Base-by-base conservation (phyloP, 2,329 filamentous ascomycete genomes). In the Malbranchea cinnamomea region DNA sequence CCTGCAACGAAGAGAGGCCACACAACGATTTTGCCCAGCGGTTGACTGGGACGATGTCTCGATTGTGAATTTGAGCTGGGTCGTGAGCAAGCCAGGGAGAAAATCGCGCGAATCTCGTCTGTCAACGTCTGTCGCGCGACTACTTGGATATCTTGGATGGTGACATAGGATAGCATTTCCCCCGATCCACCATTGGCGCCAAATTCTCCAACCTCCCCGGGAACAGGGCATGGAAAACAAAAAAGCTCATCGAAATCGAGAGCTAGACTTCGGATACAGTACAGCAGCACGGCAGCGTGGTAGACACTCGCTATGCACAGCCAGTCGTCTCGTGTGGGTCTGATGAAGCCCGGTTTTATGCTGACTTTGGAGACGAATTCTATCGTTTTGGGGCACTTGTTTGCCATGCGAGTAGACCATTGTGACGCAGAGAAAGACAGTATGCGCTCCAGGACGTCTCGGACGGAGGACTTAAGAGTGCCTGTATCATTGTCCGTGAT, bases 1-100 rank as follows among this genome's bases (percentile, higher is more conserved):
- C 38, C 38, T 6, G 34, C 36, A 13, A 40, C 26, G 17, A 38
- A 35, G 12, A 40, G 26, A 8, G 38, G 38, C 38, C 38, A 40
- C 10, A 31, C 23, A 11, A 38, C 21, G 5, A 38, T 36, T 13
- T 38, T 38, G 8, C 21, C 32, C 16, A 38, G 20, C 12, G 32
- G 27, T 20, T 27, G 18, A n/a, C 31, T 32, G 8, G 24, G 11
- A n/a, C 31, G 27, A 18, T 13, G 20, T n/a, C n/a, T n/a, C n/a
- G n/a, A n/a, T n/a, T n/a, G n/a, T n/a, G n/a, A n/a, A n/a, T n/a
- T n/a, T n/a, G n/a, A n/a, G n/a, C n/a, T n/a, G n/a, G n/a, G n/a
- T n/a, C n/a, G n/a, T n/a, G n/a, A n/a, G n/a, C n/a, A n/a, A 11
- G 17, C 27, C 2, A 18, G 17, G 11, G 25, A 16, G 18, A 34